Conservation (phyloP, 257 asterid species). For the Solanum chaucha region DNA sequence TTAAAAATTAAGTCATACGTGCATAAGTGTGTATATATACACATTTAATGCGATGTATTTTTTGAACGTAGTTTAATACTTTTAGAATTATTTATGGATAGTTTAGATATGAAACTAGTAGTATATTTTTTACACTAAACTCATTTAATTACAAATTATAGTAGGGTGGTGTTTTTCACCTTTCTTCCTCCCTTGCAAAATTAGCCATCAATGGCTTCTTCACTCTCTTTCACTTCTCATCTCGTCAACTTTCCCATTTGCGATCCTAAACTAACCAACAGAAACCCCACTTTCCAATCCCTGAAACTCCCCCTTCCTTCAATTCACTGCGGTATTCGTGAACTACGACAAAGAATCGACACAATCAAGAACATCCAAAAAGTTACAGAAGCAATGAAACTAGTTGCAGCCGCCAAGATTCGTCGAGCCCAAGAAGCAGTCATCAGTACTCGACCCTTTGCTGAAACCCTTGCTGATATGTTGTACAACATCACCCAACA, state of each 20-base stretch:
- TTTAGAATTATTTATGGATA: too few relatives aligned
- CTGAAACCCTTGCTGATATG: constrained; percentile 49
- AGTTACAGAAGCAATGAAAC: constrained; percentile 63
- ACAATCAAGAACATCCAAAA: constrained; percentile 55
- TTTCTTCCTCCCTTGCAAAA: too few relatives aligned
- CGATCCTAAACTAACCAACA: not conserved
- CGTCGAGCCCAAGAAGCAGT: constrained; percentile 75
- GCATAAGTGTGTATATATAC: too few relatives aligned
- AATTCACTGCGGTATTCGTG: constrained; percentile 35
- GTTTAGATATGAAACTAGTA: too few relatives aligned
- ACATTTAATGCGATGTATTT: too few relatives aligned
- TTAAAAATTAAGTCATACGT: too few relatives aligned
- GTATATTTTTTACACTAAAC: not conserved
- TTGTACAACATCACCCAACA: constrained; percentile 45
- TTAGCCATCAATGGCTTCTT: not conserved
- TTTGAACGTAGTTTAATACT: too few relatives aligned
- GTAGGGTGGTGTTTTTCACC: not conserved
- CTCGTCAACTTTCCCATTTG: not conserved
- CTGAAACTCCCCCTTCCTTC: not conserved
- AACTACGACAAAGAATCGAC: constrained; percentile 48
- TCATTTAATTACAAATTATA: not conserved
- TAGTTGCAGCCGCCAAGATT: constrained; percentile 70
- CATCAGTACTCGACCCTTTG: constrained; percentile 49
- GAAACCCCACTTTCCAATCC: not conserved
- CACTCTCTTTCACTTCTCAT: not conserved